Conservation (phyloP, 129 eudicot genomes). For the Artemisia argyi region DNA sequence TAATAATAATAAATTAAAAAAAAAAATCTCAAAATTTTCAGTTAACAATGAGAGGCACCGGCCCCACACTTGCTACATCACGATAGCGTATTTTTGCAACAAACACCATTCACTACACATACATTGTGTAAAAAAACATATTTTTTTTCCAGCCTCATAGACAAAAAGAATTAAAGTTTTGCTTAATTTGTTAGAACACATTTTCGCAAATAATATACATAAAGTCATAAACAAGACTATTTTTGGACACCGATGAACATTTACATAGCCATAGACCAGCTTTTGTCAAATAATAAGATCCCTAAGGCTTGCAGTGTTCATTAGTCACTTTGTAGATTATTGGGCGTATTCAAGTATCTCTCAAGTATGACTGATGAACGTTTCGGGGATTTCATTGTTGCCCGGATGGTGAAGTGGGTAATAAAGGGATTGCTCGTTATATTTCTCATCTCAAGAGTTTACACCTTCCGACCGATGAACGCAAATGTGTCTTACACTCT, state of each 20-base stretch:
- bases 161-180: not conserved
- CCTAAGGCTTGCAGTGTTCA: not conserved
- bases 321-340: no score
- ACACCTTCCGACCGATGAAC: no score
- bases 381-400: no score
- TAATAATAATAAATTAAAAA: no score
- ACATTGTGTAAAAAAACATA: not conserved
- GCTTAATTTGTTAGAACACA: not conserved
- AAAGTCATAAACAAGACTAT: not conserved
- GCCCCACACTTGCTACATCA: not conserved
- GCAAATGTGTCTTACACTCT: no score
- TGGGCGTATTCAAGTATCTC: no score
- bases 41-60: no score
- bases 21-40: no score
- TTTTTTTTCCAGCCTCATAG: not conserved
- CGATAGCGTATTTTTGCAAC: not conserved
- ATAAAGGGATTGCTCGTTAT: no score
- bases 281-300: conserved; percentile 6
- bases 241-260: not conserved
- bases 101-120: not conserved
- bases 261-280: not conserved
- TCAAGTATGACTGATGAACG: no score
- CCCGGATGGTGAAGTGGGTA: no score
- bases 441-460: no score
- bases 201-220: not conserved